Evolutionary conservation across 225 moss, liverwort and hornwort genomes (phyloP).

Genomic region (Thuidium tamariscinum): DNA sequence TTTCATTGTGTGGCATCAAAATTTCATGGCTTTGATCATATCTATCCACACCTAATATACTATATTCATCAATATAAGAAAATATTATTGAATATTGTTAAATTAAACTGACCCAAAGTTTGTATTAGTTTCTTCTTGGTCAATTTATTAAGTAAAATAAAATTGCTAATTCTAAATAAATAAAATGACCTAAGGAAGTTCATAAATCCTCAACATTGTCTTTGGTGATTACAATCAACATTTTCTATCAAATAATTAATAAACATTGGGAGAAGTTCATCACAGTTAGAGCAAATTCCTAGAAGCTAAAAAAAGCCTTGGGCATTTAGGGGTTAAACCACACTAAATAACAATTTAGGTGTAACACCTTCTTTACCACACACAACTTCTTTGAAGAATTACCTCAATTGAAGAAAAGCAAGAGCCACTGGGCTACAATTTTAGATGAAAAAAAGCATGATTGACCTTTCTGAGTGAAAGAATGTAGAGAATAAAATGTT

Average conservation of each 20-base stretch:
- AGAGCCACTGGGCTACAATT: no score
- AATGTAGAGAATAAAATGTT: no score
- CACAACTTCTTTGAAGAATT: no score
- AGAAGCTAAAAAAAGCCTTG: no score
- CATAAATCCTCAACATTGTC: not conserved
- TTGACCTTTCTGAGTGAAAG: no score
- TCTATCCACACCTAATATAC: not conserved
- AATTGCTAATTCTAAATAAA: not conserved
- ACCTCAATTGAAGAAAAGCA: no score
- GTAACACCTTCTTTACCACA: no score
- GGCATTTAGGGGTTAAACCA: not conserved
- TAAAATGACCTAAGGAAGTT: fast-evolving
- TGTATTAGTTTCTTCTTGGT: fast-evolving
- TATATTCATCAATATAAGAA: not conserved
- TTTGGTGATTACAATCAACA: fast-evolving
- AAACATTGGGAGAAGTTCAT: not conserved
- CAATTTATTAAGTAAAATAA: not conserved
- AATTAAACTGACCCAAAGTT: not conserved
- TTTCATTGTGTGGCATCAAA: not conserved
- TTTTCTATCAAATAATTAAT: not conserved
- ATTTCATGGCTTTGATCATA: fast-evolving
- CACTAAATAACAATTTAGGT: not conserved
- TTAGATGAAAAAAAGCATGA: no score
- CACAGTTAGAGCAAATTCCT: no score
- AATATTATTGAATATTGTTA: not conserved